These are phyloP conservation scores for Neonectria ditissima DNA, from an alignment of 2,329 filamentous ascomycete species.

Conservation along the genomic window DNA sequence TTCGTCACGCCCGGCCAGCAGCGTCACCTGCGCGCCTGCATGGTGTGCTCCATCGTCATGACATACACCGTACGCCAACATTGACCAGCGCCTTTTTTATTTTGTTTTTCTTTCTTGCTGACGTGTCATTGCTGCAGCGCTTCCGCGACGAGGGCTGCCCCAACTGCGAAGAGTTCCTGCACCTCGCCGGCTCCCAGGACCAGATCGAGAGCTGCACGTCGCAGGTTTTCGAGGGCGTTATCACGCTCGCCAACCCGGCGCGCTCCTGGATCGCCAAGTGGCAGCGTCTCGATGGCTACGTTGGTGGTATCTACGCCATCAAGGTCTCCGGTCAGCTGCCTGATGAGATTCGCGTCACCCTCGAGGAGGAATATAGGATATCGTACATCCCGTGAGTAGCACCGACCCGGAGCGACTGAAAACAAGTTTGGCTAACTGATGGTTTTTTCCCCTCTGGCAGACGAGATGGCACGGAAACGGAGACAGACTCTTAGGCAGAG, in stretches of 20 bases:
- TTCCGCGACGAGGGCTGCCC: conserved; percentile 92
- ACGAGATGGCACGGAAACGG: conserved; percentile 67
- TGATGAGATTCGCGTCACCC: conserved; percentile 70
- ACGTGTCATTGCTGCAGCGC: conserved; percentile 63
- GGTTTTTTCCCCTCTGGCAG: conserved; percentile 47
- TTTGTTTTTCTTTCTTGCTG: conserved; percentile 23
- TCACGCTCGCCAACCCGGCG: conserved; percentile 84
- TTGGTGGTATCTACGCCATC: conserved; percentile 90
- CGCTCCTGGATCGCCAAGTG: conserved; percentile 96
- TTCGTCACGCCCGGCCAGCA: conserved; percentile 81
- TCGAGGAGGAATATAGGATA: conserved; percentile 73
- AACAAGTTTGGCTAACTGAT: conserved; percentile 21
- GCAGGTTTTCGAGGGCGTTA: conserved; percentile 93
- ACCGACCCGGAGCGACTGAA: neutral
- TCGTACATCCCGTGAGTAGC: conserved; percentile 71
- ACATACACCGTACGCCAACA: conserved; percentile 72
- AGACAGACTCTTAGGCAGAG: conserved; percentile 56
- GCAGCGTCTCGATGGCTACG: conserved; percentile 91
- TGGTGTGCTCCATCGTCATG: conserved; percentile 97
- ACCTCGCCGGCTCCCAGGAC: conserved; percentile 82
- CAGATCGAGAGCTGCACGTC: conserved; percentile 93
- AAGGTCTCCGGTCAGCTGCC: conserved; percentile 89
- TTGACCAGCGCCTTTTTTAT: neutral
- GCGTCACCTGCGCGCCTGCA: conserved; percentile 93
- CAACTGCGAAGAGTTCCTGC: conserved; percentile 94